Evolutionary conservation across 2,329 filamentous ascomycete species (phyloP).

Genomic region (Phoma sp.): DNA sequence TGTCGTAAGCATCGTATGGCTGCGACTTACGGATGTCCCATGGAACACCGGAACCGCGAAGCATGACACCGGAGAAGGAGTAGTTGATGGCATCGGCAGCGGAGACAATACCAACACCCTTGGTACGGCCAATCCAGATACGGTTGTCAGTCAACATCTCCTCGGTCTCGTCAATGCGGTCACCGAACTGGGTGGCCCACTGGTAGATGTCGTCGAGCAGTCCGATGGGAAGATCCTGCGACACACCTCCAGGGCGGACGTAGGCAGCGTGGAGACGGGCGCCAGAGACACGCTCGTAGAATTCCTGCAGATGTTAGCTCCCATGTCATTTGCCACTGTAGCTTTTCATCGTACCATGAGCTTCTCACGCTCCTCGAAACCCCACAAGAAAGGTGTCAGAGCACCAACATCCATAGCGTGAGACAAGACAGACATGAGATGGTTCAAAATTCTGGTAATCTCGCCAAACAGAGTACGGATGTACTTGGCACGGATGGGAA

Average conservation of each 20-base stretch:
- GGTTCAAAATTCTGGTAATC: constrained; percentile 92
- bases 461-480: constrained; percentile 96
- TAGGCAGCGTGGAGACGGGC: constrained; percentile 97
- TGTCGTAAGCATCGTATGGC: constrained; percentile 96
- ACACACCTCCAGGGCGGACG: constrained; percentile 93
- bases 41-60: constrained; percentile 92
- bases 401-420: constrained; percentile 99
- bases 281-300: constrained; percentile 98
- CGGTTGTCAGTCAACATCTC: constrained; percentile 99
- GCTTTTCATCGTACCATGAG: constrained; percentile 74
- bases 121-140: constrained; percentile 95
- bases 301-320: constrained; percentile 70
- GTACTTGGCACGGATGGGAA: constrained; percentile 94
- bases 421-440: constrained; percentile 95
- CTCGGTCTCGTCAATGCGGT: constrained; percentile 98
- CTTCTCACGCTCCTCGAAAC: constrained; percentile 99
- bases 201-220: constrained; percentile 99
- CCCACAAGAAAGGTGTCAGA: constrained; percentile 97
- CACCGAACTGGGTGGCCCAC: constrained; percentile 98
- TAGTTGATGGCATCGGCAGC: constrained; percentile 96
- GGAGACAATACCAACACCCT: constrained; percentile 88
- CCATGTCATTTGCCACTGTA: neutral
- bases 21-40: constrained; percentile 97
- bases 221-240: constrained; percentile 91
- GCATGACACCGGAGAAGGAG: constrained; percentile 96